Evolutionary conservation across 2,329 filamentous ascomycete species (phyloP).

Genomic region (Boeremia exigua): DNA sequence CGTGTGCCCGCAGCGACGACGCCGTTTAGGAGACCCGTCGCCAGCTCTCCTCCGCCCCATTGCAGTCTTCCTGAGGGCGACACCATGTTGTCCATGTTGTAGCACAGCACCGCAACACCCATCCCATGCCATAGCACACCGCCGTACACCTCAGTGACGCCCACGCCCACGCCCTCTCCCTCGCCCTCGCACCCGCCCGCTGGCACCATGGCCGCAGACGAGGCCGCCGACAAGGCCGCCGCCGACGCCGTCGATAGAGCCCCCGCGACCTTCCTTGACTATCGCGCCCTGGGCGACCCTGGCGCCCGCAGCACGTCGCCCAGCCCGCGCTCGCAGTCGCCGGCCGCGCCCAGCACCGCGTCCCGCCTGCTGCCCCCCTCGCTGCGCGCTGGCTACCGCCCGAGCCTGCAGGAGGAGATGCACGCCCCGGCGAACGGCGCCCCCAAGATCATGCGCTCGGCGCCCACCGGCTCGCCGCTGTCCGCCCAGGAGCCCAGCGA

Average conservation of each 20-base stretch:
- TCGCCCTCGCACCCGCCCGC: neutral
- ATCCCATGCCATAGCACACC: conserved; percentile 6
- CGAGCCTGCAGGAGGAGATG: conserved; percentile 24
- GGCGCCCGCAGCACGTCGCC: conserved; percentile 37
- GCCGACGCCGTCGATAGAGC: neutral
- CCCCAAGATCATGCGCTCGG: conserved; percentile 39
- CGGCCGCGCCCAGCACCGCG: conserved; percentile 20
- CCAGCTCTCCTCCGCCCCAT: neutral
- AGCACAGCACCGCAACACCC: neutral
- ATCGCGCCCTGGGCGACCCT: conserved; percentile 34
- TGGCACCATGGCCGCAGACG: conserved; percentile 8
- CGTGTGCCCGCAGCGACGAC: conserved; percentile 14
- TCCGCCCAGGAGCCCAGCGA: conserved; percentile 38
- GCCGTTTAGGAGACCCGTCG: neutral
- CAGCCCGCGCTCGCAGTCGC: conserved; percentile 26
- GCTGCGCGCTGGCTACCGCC: conserved; percentile 21
- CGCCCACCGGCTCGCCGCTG: conserved; percentile 39
- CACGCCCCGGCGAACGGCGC: conserved; percentile 29
- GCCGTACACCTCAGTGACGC: neutral
- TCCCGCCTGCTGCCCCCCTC: conserved; percentile 26
- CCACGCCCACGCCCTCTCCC: too few species aligned
- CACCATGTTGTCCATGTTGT: too few species aligned
- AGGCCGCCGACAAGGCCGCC: neutral
- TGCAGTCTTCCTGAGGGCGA: too few species aligned
- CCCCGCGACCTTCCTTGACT: conserved; percentile 1